Base-by-base conservation (phyloP, 2,329 filamentous ascomycete genomes). In the Orbilia quercus region DNA sequence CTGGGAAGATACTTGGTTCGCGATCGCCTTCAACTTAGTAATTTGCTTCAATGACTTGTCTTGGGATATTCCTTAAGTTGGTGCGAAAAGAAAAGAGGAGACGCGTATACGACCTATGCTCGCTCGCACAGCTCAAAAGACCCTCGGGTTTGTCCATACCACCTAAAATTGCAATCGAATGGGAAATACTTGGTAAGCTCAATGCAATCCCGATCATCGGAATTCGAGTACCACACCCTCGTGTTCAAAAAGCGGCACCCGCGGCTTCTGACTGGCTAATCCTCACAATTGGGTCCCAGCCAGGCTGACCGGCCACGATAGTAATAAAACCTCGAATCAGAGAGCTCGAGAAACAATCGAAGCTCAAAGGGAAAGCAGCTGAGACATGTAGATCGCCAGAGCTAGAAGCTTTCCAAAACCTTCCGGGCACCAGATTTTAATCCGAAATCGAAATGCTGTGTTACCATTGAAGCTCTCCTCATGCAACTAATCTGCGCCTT, bases 371-470 rank as follows among this genome's bases (percentile, higher is more conserved):
- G n/a, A n/a, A 14, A 23, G n/a, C 20, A 22, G 11, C 18, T 25
- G 14, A 28, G 28, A 40, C 23, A 38, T 16, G 7, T 47, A 48
- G 36, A 25, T 25, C 38, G 6, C 9, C 34, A 62, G n/a, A 28
- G 45, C 57, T 38, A 22, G 45, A 47, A 25, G 40, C 2, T 11
- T 6, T 12, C 16, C 42, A 16, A 7, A 25, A 2, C 28, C 23
- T 50, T n/a, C 22, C 5, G 2, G 7, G 22, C 11, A 2, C 16
- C n/a, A n/a, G 6, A 14, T 50, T 28, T 45, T 47, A n/a, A 40
- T 42, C 48, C 34, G 25, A 20, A 66, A 58, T 42, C 51, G 36
- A 31, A 7, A 66, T 66, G 51, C 42, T 44, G 62, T 66, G 62
- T 42, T 40, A 66, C 62, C 51, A 23, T 48, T 48, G 22, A 55